Base-by-base conservation (phyloP, 1,284 basidiomycete species). In the Apiotrichum gracile region DNA sequence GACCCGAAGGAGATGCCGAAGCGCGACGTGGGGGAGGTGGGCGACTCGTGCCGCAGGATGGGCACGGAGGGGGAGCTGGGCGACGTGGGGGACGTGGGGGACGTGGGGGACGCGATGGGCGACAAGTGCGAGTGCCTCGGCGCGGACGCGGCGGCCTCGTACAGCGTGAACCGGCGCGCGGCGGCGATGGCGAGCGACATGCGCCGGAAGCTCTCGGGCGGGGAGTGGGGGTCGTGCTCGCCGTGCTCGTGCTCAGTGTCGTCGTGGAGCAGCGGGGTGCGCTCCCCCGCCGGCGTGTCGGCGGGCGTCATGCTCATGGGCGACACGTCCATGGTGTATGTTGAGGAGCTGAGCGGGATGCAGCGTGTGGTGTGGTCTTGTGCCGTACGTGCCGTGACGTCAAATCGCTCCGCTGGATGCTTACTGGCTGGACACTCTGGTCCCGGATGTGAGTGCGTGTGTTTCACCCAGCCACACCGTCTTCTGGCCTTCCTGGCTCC, bases 101-200 rank as follows among this genome's bases (percentile, higher is more conserved):
- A 25, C 34, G 31, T 37, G 26, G 33, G 45, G 10, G 45, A n/a
- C 14, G 34, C 22, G 35, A 46, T 25, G 16, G 45, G 45, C 40
- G 16, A 49, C 33, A 17, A 10, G n/a, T 25, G 25, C n/a, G 45
- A 43, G n/a, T n/a, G n/a, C n/a, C 35, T 27, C n/a, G 47, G 42
- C 14, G 41, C 9, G 27, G 42, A 16, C 1, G 39, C 45, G 22
- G 16, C 45, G 4, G 34, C 16, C 14, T 50, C 41, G 41, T 50
- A 38, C 17, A 54, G 49, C 24, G 57, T 53, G 43, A 61, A 55
- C 1, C 58, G 49, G 19, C 58, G 55, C 8, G 60, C 57, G 14
- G 60, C 60, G 5, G 57, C 51, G 16, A 61, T 53, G 21, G 62
- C 62, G 21, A 64, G 54, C 21, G 55, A 57, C 21, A 47, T 52